phyloP scores from a whole-genome alignment of 768 basidiomycete species.

The Trametes maxima region DNA sequence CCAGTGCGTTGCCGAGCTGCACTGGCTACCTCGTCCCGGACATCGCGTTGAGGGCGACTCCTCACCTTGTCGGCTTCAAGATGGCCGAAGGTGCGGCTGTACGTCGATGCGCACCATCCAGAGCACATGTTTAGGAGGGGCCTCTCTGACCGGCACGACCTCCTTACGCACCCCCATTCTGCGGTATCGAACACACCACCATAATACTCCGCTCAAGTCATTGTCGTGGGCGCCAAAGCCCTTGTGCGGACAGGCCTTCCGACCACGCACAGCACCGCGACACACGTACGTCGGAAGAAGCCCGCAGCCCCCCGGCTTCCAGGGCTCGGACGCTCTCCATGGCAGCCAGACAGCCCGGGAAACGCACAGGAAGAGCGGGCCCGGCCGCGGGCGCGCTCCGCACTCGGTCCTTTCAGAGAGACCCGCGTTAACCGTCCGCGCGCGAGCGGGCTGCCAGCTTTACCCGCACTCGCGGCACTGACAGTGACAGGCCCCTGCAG shows the following conservation, averaged over 20 bases:
- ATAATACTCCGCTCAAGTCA: not conserved
- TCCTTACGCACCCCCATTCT: not conserved
- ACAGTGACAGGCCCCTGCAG: not conserved
- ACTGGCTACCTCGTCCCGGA: not conserved
- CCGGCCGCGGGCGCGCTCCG: not conserved
- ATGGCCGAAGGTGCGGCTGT: not conserved
- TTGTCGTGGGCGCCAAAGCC: not conserved
- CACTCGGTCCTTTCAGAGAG: not conserved
- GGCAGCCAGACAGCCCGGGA: not conserved
- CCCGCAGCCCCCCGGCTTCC: not conserved
- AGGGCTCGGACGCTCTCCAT: not conserved
- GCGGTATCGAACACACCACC: not conserved
- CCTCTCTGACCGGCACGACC: conserved; percentile 4
- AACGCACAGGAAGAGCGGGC: not conserved
- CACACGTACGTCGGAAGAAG: not conserved
- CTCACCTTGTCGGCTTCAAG: not conserved
- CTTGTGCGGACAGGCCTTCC: not conserved
- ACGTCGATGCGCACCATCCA: not conserved
- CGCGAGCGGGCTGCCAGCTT: too few species aligned
- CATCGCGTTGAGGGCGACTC: not conserved
- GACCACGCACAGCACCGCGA: not conserved
- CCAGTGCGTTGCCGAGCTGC: not conserved
- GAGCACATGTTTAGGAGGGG: not conserved
- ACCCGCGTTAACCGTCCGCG: too few species aligned
- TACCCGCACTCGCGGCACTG: not conserved